Evolutionary conservation across 2,329 filamentous ascomycete species (phyloP).

Genomic region (Fusarium keratoplasticum): DNA sequence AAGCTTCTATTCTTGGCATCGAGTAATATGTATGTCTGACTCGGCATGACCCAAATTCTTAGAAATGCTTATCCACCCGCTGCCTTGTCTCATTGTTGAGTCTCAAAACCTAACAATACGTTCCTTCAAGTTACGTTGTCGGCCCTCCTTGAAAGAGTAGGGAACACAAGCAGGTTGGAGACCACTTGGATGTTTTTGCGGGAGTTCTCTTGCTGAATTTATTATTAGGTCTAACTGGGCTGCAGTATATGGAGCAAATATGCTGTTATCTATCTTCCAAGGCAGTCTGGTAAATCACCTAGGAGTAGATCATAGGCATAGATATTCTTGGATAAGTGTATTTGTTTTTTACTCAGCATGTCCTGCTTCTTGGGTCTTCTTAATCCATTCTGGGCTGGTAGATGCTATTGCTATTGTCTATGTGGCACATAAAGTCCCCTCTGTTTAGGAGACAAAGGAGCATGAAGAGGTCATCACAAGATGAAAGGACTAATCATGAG

Average conservation of each 20-base stretch:
- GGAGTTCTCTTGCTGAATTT: not conserved
- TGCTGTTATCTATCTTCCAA: not conserved
- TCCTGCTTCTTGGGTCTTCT: not conserved
- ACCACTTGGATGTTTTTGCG: not conserved
- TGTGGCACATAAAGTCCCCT: not conserved
- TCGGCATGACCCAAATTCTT: not conserved
- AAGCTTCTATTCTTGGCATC: not conserved
- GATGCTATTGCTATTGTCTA: not conserved
- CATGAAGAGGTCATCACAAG: not conserved
- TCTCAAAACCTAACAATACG: not conserved
- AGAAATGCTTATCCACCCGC: not conserved
- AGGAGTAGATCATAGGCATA: not conserved
- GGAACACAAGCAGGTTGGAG: not conserved
- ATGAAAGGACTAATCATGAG: not conserved
- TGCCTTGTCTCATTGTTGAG: not conserved
- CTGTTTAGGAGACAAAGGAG: not conserved
- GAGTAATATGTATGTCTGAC: not conserved
- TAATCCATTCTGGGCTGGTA: not conserved
- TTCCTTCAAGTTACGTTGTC: not conserved
- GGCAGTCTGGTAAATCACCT: not conserved
- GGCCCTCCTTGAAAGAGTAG: not conserved
- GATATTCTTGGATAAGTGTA: not conserved
- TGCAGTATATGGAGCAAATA: not conserved
- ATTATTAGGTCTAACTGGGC: not conserved
- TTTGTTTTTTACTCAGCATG: not conserved